Evolutionary conservation across 169 alveolate genomes (phyloP), one percentile per base, ranked within the genome.

Genomic region (Neospora caninum): DNA sequence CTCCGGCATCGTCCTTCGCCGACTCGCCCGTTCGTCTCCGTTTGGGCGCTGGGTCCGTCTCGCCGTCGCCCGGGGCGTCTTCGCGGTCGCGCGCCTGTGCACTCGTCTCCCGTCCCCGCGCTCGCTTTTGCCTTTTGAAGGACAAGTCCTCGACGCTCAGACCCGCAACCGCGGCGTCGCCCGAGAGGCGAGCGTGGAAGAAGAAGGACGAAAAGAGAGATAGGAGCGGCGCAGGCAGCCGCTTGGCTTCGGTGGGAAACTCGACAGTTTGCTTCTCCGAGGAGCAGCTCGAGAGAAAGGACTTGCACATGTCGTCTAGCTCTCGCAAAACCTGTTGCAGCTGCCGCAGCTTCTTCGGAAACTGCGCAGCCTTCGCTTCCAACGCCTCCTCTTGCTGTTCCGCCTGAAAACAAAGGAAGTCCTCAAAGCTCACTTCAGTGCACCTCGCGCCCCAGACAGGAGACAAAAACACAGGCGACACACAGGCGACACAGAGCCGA

Each of bases 271-370:
- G 9, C 41, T n/a, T 69, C 38, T 36, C 42, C 27, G 49, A 9
- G 43, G 39, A 6, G 27, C 39, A 31, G 27, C 45, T 34, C 45
- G 84, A 31, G 9, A 31, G 49, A 73, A 31, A 7, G 39, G 39
- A 4, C 0, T 13, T n/a, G 42, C 84, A 73, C 45, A 73, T 31
- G 16, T 73, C 39, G 27, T 73, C 45, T 1, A 73, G 41, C 84
- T 73, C 84, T 13, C n/a, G 38, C 42, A 73, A 43, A 41, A 73
- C 84, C 43, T 73, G 84, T 43, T 73, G 84, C 41, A 73, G 84
- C 84, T 73, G 84, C n/a, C 84, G 84, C 18, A 73, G 84, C 84
- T 73, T 73, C 84, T 36, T 31, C 42, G 84, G 84, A 27, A 73
- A 36, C 84, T 34, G 84, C 84, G 49, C 38, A 13, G 84, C 84